Base-by-base conservation (phyloP, 345 rosid species). In the Pseudoturritis turrita region DNA sequence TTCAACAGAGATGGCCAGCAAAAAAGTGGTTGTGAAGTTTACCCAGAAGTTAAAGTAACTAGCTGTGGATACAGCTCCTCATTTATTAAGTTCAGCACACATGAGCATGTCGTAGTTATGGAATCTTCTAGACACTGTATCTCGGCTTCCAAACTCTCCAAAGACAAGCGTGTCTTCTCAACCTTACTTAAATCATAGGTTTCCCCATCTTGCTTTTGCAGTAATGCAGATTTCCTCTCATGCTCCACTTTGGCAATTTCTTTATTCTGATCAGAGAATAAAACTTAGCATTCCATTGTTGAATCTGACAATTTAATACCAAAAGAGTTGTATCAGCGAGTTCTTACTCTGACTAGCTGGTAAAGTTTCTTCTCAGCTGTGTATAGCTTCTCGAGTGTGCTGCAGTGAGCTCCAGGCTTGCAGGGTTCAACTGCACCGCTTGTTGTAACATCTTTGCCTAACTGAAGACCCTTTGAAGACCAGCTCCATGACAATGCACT, bases 401-500 rank as follows among this genome's bases (percentile, higher is more conserved):
- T 53, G 64, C 80, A 81, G 83, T 94, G 97, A 84, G 95, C 97
- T 71, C 95, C 97, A 40, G 92, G 88, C 62, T 77, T 81, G 82
- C 97, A 89, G 31, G 97, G 96, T 57, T 87, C 91, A 37, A 78
- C 65, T 45, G 86, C 70, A 43, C 75, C 74, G 75, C 53, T 60
- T 39, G 71, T 77, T 36, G 73, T 11, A 68, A 82, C 78, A 68
- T 81, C 89, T 77, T 74, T 80, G 26, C 81, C 51, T 63, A 54
- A 35, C 59, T 87, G 97, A 77, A 87, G 86, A 19, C 84, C 77
- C 85, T 81, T 91, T 31, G 92, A 91, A 68, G 98, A 87, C 98
- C 98, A 86, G 65, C 82, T 91, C 97, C 97, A 85, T 29, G 97
- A 83, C 74, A 94, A 78, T 26, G 95, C 89, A 82, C 91, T 91